phyloP scores from a whole-genome alignment of 768 basidiomycete genomes.

The Pulveroboletus sp. region DNA sequence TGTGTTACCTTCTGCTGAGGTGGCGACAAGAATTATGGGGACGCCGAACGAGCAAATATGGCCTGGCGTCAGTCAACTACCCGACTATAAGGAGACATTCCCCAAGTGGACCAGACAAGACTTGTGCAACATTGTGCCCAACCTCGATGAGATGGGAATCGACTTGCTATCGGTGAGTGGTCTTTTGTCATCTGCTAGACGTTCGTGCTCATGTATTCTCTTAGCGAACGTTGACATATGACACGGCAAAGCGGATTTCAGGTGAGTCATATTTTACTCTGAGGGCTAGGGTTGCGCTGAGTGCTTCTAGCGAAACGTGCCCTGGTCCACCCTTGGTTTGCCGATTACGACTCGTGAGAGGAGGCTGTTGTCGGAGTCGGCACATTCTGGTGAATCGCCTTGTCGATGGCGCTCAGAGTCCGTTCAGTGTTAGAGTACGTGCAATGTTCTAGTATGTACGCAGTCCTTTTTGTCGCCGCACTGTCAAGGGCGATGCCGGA shows the following conservation, averaged over 20 bases:
- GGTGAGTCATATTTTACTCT: slow-evolving; percentile 43
- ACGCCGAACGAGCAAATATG: slow-evolving; percentile 89
- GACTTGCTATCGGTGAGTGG: slow-evolving; percentile 67
- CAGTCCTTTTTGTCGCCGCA: background rate
- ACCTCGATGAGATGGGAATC: slow-evolving; percentile 71
- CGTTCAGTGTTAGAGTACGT: slow-evolving; percentile 18
- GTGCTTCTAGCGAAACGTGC: slow-evolving; percentile 50
- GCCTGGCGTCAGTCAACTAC: slow-evolving; percentile 84
- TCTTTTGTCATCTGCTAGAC: background rate
- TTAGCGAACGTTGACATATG: slow-evolving; percentile 73
- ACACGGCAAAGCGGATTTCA: slow-evolving; percentile 88
- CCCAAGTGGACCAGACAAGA: slow-evolving; percentile 89
- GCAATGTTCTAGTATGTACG: slow-evolving; percentile 23
- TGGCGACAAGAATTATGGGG: slow-evolving; percentile 71
- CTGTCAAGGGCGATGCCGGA: slow-evolving; percentile 3
- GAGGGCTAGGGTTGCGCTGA: slow-evolving; percentile 1
- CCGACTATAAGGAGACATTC: slow-evolving; percentile 96
- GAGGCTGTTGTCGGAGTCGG: background rate
- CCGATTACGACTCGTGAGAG: slow-evolving; percentile 42
- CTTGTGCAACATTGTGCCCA: slow-evolving; percentile 57
- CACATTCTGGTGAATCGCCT: background rate
- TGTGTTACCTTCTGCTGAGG: slow-evolving; percentile 1
- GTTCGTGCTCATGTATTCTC: background rate
- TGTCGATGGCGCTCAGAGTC: slow-evolving; percentile 2
- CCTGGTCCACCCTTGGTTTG: slow-evolving; percentile 45